Evolutionary conservation across 305 asterid genomes (phyloP), one percentile per base, ranked within the genome.

Genomic region (Plantago lanceolata): DNA sequence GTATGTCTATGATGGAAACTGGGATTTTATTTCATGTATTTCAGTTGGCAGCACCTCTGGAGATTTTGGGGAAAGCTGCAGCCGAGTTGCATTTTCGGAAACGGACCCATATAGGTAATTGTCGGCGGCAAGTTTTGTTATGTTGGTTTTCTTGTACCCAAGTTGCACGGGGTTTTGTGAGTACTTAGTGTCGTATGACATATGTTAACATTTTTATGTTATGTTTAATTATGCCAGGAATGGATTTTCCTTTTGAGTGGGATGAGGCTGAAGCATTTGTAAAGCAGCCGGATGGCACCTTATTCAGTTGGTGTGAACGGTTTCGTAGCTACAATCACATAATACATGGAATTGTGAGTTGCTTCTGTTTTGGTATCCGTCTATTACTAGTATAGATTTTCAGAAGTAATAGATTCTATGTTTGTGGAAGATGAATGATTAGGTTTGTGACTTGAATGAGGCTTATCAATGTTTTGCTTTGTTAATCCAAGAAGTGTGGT

Each of bases 241-340:
- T 93, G 82, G 96, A 89, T 70, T 85, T 93, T 75, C 90, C 74
- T 24, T 89, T 93, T 80, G 84, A 85, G 53, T 85, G 89, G 96
- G 97, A 93, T 57, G 87, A 85, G 71, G 86, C 81, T 54, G 79
- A 84, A 49, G 97, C 96, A 67, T 93, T 85, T 70, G 83, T 76
- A 61, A 77, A 80, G 77, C 90, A 89, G 65, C 95, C 98, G 11
- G 97, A 93, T 67, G 97, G 98, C 61, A 85, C 97, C 72, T 79
- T 93, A 73, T 93, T 93, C 89, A 93, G 94, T 72, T 93, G 98
- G 98, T 82, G 85, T 21, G 98, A 93, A 70, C 81, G 98, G 19
- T 88, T 75, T 52, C 81, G 70, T 62, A 85, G 96, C 79, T 87
- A 85, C 82, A 78, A 69, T 64, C 90, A 89, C 78, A 71, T 89